Percentiles rank a stretch among this genome's conserved stretches.
Evolutionary conservation across 257 asterid genomes (phyloP).

Genomic region (Scutellaria baicalensis): DNA sequence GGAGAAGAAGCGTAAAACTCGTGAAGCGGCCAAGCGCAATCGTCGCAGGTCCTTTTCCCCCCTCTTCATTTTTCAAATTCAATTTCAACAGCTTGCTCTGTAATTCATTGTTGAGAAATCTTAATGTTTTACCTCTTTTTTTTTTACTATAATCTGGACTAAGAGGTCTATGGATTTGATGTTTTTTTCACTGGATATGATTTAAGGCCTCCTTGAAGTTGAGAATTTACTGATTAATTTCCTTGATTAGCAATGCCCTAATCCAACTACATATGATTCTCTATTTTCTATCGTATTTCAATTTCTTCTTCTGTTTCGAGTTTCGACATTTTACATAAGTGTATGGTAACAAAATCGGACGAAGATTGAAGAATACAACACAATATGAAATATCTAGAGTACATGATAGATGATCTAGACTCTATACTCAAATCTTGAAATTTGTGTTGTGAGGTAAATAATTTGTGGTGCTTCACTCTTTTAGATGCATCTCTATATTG

Average conservation of each 20-base stretch:
- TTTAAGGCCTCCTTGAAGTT: no score
- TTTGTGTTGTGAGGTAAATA: neutral
- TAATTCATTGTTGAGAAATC: neutral
- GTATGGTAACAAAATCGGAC: no score
- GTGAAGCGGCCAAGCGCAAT: constrained; percentile 86
- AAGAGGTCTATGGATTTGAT: no score
- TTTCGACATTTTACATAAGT: no score
- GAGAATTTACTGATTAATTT: neutral
- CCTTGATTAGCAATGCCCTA: neutral
- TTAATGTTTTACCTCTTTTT: neutral
- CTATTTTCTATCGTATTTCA: neutral
- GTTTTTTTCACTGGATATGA: no score
- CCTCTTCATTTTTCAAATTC: neutral
- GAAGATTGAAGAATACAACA: no score
- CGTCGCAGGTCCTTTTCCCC: constrained; percentile 47
- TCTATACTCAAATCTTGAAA: no score
- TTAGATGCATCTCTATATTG: neutral
- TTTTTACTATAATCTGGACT: neutral
- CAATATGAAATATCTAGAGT: no score
- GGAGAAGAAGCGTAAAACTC: constrained; percentile 64
- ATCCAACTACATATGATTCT: neutral
- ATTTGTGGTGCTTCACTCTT: neutral
- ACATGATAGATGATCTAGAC: no score
- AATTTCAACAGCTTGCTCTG: no score
- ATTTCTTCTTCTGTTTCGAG: no score